These are phyloP conservation scores for Rubia peregrina DNA, from an alignment of 305 asterid genomes.

Conservation along the genomic window DNA sequence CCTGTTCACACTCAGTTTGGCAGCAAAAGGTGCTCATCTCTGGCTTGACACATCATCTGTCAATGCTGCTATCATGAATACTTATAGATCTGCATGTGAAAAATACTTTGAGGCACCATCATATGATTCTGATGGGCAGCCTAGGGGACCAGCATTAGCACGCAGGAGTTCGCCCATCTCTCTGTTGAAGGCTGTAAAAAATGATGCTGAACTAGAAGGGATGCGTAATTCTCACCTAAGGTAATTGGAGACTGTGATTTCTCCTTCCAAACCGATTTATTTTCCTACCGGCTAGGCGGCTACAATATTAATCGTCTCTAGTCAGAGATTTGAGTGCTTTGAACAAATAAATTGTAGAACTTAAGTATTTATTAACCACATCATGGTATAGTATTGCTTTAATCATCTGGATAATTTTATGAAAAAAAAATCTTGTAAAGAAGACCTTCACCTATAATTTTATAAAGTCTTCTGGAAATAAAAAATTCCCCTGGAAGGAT, in stretches of 20 bases:
- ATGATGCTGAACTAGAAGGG: conserved; percentile 88
- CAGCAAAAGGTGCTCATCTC: conserved; percentile 63
- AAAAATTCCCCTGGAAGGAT: not conserved
- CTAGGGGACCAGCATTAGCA: conserved; percentile 42
- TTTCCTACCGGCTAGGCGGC: not conserved
- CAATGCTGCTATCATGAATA: conserved; percentile 75
- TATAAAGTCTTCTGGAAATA: not conserved
- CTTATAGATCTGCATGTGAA: conserved; percentile 61
- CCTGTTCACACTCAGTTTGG: conserved; percentile 45
- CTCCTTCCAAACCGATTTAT: not conserved
- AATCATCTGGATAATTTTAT: conserved; percentile 2
- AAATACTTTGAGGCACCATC: conserved; percentile 33
- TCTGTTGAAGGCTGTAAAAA: conserved; percentile 84
- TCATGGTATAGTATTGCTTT: not conserved
- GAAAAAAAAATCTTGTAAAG: not conserved
- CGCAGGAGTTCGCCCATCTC: conserved; percentile 75
- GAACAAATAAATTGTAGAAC: not conserved
- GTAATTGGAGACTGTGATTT: conserved; percentile 24
- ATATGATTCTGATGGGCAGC: conserved; percentile 24
- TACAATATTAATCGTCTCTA: not conserved
- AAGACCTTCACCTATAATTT: too few species aligned
- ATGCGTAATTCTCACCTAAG: conserved; percentile 88
- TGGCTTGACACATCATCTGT: conserved; percentile 86
- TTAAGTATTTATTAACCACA: not conserved
- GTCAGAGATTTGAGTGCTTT: not conserved